Evolutionary conservation across 2,329 filamentous ascomycete genomes (phyloP).

Genomic region (Aspergillus proliferans): DNA sequence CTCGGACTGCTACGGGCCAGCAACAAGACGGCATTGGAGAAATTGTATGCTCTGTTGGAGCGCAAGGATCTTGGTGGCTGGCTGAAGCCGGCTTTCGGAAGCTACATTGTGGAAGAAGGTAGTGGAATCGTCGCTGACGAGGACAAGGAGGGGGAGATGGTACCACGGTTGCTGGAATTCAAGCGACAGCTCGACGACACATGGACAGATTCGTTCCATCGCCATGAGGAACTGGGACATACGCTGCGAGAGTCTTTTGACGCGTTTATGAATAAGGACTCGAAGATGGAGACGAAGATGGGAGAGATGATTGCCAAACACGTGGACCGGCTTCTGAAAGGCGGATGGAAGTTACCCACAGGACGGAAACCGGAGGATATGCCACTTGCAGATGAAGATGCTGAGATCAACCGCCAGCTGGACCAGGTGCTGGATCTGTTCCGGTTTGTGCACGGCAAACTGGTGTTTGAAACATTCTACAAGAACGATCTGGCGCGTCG

Average conservation of each 20-base stretch:
- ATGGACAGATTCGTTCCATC: conserved; percentile 68
- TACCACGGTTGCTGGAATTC: conserved; percentile 71
- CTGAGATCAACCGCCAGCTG: conserved; percentile 83
- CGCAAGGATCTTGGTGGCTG: conserved; percentile 64
- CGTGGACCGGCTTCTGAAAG: conserved; percentile 80
- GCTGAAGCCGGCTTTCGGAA: conserved; percentile 66
- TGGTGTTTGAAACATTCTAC: conserved; percentile 98
- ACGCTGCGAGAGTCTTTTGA: conserved; percentile 79
- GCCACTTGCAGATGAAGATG: conserved; percentile 76
- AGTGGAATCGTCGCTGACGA: conserved; percentile 73
- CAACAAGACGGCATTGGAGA: conserved; percentile 63
- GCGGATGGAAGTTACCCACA: conserved; percentile 68
- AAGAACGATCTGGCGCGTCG: conserved; percentile 92
- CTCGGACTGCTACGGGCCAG: conserved; percentile 66
- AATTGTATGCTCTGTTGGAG: conserved; percentile 70
- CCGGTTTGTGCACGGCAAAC: conserved; percentile 94
- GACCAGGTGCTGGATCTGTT: conserved; percentile 92
- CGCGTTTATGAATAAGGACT: conserved; percentile 82
- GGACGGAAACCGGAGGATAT: conserved; percentile 43
- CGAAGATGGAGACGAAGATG: conserved; percentile 70
- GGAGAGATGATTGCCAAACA: conserved; percentile 99
- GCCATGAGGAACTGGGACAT: conserved; percentile 70
- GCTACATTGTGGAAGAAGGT: conserved; percentile 72
- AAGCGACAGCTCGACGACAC: conserved; percentile 73
- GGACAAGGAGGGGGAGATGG: conserved; percentile 75